Evolutionary conservation across 1,284 basidiomycete genomes (phyloP).

Genomic region (Ustilago trichophora): DNA sequence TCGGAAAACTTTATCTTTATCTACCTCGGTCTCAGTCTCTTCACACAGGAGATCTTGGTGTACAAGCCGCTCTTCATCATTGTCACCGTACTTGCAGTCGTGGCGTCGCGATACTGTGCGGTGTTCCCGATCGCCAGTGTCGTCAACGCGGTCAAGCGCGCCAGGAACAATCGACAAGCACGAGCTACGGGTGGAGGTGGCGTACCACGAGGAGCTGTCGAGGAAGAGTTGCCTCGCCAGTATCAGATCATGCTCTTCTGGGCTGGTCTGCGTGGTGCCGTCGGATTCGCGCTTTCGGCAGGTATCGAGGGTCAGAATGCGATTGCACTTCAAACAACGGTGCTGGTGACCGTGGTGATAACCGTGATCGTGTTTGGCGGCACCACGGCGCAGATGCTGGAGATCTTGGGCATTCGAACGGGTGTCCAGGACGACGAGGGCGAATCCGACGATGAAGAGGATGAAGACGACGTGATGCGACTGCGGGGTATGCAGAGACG

Average conservation of each 20-base stretch:
- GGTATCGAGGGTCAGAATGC: conserved; percentile 93
- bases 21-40: conserved; percentile 94
- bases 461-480: conserved; percentile 35
- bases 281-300: conserved; percentile 93
- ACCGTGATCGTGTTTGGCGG: conserved; percentile 96
- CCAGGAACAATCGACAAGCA: conserved; percentile 74
- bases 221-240: conserved; percentile 59
- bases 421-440: conserved; percentile 87
- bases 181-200: conserved; percentile 42
- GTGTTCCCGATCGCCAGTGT: conserved; percentile 96
- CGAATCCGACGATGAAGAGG: conserved; percentile 59
- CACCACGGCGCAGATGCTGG: conserved; percentile 94
- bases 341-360: conserved; percentile 92
- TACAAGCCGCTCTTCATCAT: conserved; percentile 94
- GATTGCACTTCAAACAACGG: conserved; percentile 88
- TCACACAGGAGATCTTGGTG: conserved; percentile 86
- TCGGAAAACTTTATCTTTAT: conserved; percentile 99
- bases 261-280: conserved; percentile 94
- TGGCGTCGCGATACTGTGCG: conserved; percentile 92
- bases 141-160: conserved; percentile 88
- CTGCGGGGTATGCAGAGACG: conserved; percentile 32
- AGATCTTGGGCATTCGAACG: conserved; percentile 93
- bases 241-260: conserved; percentile 80
- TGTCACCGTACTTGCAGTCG: conserved; percentile 75
- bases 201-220: conserved; percentile 22